Base-by-base conservation (phyloP, 2,329 filamentous ascomycete genomes). In the Metarhizium robertsii region DNA sequence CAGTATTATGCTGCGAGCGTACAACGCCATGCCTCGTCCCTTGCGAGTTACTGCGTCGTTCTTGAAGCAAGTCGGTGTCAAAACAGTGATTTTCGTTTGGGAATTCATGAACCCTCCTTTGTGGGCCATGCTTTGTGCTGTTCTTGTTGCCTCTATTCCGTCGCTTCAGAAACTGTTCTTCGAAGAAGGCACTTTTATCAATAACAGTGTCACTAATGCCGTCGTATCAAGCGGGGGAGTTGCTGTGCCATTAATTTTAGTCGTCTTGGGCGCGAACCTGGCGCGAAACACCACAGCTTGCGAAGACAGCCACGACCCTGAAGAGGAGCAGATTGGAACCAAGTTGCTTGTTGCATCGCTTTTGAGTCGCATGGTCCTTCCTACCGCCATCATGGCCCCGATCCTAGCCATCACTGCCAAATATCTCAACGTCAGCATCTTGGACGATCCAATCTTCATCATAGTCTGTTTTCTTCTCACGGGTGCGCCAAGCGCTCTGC, bases 51-150 rank as follows among this genome's bases (percentile, higher is more conserved):
- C 59, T 0, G 60, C 77, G 14, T 57, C 62, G 2, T 64, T 63
- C 46, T 14, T 71, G 7, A 64, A 67, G 51, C 61, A 56, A 11
- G 62, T 73, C 18, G 73, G 69, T 48, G 69, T 63, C 62, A 69
- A 80, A 69, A 59, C 89, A 62, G 71, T 81, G 61, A 73, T 72
- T 51, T 91, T 91, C 53, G 68, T 92, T 13, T 94, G 88, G 88
- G 87, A 88, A 50, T 96, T 96, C 70, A 97, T 99, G 92, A 97
- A 97, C 71, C 92, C 94, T 46, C 94, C 94, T 1, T 84, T 99
- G 30, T 97, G 92, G 91, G 92, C 94, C 34, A 97, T 99, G 94
- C 75, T 97, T 38, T 76, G 85, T 43, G 90, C 94, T n/a, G 86
- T 97, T 49, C 73, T 96, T 52, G 88, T 99, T 6, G 94, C 94